Conservation (phyloP, 2,329 filamentous ascomycete genomes). For the Mycosphaerella sp. region DNA sequence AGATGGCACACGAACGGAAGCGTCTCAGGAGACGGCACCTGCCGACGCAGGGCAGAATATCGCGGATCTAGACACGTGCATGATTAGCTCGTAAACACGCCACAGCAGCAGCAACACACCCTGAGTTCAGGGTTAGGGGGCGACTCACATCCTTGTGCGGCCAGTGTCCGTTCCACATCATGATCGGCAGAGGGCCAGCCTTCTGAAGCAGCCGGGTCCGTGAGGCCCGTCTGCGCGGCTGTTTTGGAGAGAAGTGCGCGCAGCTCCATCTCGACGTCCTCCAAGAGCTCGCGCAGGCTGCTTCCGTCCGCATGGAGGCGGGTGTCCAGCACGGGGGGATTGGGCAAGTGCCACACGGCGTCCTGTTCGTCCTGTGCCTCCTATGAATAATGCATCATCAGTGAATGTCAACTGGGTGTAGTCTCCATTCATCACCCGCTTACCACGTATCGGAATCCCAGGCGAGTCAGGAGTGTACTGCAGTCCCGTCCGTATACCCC, state of each 20-base stretch:
- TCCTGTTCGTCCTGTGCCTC: constrained; percentile 10
- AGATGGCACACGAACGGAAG: constrained; percentile 18
- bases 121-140: background rate
- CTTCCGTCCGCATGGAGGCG: constrained; percentile 22
- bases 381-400: background rate
- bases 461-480: constrained; percentile 48
- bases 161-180: constrained; percentile 32
- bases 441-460: constrained; percentile 49
- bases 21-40: constrained; percentile 20
- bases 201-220: constrained; percentile 27
- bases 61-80: constrained; percentile 22
- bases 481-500: constrained; percentile 49
- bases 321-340: constrained; percentile 19
- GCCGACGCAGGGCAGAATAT: constrained; percentile 17
- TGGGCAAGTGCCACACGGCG: constrained; percentile 28
- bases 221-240: constrained; percentile 21
- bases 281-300: constrained; percentile 42
- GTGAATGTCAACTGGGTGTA: background rate
- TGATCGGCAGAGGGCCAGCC: constrained; percentile 29
- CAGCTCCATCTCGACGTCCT: constrained; percentile 56
- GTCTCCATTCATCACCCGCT: constrained; percentile 3
- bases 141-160: constrained; percentile 31
- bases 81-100: background rate
- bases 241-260: constrained; percentile 44
- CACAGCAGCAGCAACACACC: too few relatives aligned